phyloP scores from a whole-genome alignment of 2,329 filamentous ascomycete genomes.

The Phaeomoniella chlamydospora region DNA sequence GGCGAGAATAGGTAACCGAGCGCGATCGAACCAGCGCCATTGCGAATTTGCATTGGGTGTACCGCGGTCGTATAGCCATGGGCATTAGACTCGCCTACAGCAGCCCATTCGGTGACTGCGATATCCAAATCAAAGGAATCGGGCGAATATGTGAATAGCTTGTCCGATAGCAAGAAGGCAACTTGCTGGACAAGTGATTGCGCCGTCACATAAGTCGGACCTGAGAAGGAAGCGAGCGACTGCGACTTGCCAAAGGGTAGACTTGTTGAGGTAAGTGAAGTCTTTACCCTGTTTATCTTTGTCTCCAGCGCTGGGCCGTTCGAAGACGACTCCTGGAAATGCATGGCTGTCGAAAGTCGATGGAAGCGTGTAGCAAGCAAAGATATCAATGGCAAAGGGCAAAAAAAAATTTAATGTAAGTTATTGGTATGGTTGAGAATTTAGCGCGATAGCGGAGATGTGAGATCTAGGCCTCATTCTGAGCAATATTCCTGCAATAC shows the following conservation, averaged over 20 bases:
- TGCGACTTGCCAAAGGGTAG: slow-evolving; percentile 39
- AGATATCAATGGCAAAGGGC: slow-evolving; percentile 2
- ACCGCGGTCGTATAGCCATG: slow-evolving; percentile 69
- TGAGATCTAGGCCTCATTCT: too few species aligned
- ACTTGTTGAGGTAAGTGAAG: slow-evolving; percentile 21
- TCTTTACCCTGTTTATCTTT: slow-evolving; percentile 8
- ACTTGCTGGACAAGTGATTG: slow-evolving; percentile 93
- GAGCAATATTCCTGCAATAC: too few species aligned
- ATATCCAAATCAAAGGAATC: slow-evolving; percentile 84
- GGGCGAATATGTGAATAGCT: slow-evolving; percentile 92
- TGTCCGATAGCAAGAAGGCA: slow-evolving; percentile 87
- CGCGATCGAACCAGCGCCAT: slow-evolving; percentile 79
- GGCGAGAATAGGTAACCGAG: slow-evolving; percentile 96
- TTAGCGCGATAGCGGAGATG: too few species aligned
- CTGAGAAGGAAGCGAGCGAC: slow-evolving; percentile 49
- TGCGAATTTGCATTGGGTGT: slow-evolving; percentile 68
- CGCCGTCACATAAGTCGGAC: slow-evolving; percentile 82
- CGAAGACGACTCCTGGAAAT: slow-evolving; percentile 16
- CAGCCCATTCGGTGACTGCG: slow-evolving; percentile 65
- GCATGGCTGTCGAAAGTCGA: slow-evolving; percentile 12
- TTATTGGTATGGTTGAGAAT: too few species aligned
- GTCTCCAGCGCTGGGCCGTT: slow-evolving; percentile 13
- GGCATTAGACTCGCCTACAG: slow-evolving; percentile 57
- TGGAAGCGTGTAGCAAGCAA: slow-evolving; percentile 2
- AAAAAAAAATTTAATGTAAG: slow-evolving; percentile 1